Evolutionary conservation across 73 alveolate species (phyloP).

Genomic region (Tetrahymena borealis): DNA sequence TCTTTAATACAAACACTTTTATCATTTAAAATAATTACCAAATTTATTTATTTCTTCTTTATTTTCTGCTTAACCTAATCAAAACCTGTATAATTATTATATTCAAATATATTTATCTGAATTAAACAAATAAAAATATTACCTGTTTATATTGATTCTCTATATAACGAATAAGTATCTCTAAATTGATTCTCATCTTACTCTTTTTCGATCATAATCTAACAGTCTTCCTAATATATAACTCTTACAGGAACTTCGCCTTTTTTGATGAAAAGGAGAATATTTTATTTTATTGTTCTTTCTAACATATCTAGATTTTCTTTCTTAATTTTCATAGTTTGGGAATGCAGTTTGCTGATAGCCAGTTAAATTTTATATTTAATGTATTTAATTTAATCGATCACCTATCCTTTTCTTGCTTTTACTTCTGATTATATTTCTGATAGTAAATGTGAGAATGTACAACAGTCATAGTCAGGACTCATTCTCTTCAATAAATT

Average conservation of each 20-base stretch:
- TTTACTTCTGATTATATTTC: background rate
- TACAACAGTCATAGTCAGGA: background rate
- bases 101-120: background rate
- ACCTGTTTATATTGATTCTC: background rate
- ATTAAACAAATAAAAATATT: background rate
- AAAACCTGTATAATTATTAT: background rate
- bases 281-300: background rate
- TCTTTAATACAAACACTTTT: background rate
- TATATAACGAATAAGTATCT: background rate
- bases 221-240: background rate
- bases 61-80: background rate
- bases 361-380: background rate
- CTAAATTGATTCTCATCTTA: background rate
- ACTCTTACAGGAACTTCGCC: background rate
- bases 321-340: background rate
- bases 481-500: background rate
- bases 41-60: background rate
- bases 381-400: background rate
- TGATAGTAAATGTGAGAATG: background rate
- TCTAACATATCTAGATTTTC: background rate
- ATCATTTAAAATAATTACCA: background rate
- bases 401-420: background rate
- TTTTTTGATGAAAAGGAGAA: background rate
- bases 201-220: background rate
- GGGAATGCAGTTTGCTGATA: background rate